phyloP scores from a whole-genome alignment of 768 basidiomycete genomes.

The Cyathus striatus region DNA sequence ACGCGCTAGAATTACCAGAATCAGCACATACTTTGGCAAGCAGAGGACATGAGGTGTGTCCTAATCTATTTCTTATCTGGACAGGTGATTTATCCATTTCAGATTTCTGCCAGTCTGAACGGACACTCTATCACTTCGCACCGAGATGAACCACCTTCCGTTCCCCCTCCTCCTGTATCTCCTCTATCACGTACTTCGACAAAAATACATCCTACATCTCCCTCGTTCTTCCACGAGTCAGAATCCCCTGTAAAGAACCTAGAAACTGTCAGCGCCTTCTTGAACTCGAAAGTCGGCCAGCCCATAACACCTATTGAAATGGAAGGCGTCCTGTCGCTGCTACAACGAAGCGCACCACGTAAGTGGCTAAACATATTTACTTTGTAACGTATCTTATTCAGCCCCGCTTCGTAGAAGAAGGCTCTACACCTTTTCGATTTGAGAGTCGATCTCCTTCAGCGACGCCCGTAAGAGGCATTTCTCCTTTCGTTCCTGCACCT shows the following conservation, averaged over 20 bases:
- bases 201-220: too few species aligned
- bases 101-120: too few species aligned
- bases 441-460: slow-evolving; percentile 38
- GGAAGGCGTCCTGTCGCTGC: slow-evolving; percentile 48
- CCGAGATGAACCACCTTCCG: neutral
- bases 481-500: slow-evolving; percentile 19
- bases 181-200: slow-evolving; percentile 5
- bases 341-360: slow-evolving; percentile 50
- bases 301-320: slow-evolving; percentile 48
- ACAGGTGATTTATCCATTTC: too few species aligned
- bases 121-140: too few species aligned
- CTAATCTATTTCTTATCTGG: too few species aligned
- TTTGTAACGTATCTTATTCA: slow-evolving; percentile 7
- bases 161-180: neutral
- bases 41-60: slow-evolving; percentile 12
- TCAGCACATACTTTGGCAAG: slow-evolving; percentile 6
- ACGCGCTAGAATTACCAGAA: neutral
- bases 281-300: slow-evolving; percentile 40
- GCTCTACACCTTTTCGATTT: slow-evolving; percentile 60
- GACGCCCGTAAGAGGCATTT: slow-evolving; percentile 33
- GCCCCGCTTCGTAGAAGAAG: slow-evolving; percentile 22
- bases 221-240: slow-evolving; percentile 7
- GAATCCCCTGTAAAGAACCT: slow-evolving; percentile 37
- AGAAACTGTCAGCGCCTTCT: slow-evolving; percentile 41
- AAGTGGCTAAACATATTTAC: slow-evolving; percentile 9